Evolutionary conservation across 106 monocot genomes (phyloP).

Genomic region (Agapanthus africanus): DNA sequence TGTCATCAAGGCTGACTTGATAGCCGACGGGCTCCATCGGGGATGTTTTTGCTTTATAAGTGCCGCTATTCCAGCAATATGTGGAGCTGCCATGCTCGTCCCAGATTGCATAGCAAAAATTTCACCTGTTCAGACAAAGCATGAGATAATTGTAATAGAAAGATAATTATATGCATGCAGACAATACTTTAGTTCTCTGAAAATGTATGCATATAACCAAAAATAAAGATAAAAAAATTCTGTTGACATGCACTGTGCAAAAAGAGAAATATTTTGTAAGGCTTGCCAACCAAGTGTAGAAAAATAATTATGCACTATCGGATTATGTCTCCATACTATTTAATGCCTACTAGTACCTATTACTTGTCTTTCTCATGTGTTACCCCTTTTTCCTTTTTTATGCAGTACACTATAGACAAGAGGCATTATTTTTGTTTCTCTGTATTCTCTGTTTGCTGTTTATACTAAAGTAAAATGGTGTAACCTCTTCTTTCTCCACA

Average conservation of each 20-base stretch:
- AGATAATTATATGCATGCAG: not conserved
- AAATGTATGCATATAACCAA: too few species aligned
- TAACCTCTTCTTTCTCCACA: not conserved
- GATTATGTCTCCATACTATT: too few species aligned
- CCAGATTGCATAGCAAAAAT: slow-evolving; percentile 96
- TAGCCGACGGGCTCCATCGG: slow-evolving; percentile 79
- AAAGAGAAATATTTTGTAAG: not conserved
- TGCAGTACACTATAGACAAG: not conserved
- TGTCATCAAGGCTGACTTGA: slow-evolving; percentile 95
- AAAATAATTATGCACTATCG: not conserved
- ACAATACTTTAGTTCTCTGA: not conserved
- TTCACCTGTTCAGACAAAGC: slow-evolving; percentile 49
- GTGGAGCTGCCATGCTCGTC: slow-evolving; percentile 96
- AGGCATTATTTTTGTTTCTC: not conserved
- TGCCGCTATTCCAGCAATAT: slow-evolving; percentile 94
- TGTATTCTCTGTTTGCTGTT: not conserved
- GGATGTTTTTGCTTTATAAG: slow-evolving; percentile 81
- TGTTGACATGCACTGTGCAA: not conserved
- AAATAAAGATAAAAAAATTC: too few species aligned
- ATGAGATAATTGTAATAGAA: not conserved
- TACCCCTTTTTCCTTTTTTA: not conserved
- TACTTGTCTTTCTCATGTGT: not conserved
- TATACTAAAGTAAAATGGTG: not conserved
- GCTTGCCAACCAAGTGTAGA: not conserved
- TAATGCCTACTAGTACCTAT: not conserved